Evolutionary conservation across 306 rosid genomes (phyloP), one percentile per base, ranked within the genome.

Genomic region (Gastrolobium villosum): DNA sequence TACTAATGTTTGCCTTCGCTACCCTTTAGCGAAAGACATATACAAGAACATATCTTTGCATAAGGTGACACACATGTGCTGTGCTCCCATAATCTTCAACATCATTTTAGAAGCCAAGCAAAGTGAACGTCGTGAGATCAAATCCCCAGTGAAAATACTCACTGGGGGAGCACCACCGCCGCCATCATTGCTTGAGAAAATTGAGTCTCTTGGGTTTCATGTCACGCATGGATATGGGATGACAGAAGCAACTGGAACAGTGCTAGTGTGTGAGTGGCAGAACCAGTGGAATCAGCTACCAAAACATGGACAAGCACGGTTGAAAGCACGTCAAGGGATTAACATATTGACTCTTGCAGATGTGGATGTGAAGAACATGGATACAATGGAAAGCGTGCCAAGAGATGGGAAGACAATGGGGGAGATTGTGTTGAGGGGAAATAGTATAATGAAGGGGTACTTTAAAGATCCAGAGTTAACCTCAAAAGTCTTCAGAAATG

Each of bases 21-120:
- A 82, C 81, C 57, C 86, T 2, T 36, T 82, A 0, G 97, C 99
- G 1, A 1, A 3, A 5, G 87, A 94, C 64, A 94, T 94, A 13
- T 89, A 87, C 79, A 77, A 76, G 0, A 91, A 67, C 82, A 84
- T 94, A 9, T 60, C 45, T 4, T 36, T 68, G 39, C 93, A 92
- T 59, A 67, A 78, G 0, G 99, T 90, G 20, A 92, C 99, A 3
- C 99, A 92, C 79, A 94, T 94, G 99, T 94, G 99, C 49, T 94
- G 97, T 5, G 99, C 99, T 0, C 99, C 99, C 0, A 89, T 94
- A 4, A 65, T 94, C 4, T 94, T 94, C 84, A 90, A 87, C 79
- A 83, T 90, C 55, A 80, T 94, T 10, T 67, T 94, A 0, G 93
- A 86, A 3, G 93, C 94, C 0, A 82, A 88, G 7, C 39, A 60